Evolutionary conservation across 106 monocot genomes (phyloP), one percentile per base, ranked within the genome.

Genomic region (Dendrobium officinale): DNA sequence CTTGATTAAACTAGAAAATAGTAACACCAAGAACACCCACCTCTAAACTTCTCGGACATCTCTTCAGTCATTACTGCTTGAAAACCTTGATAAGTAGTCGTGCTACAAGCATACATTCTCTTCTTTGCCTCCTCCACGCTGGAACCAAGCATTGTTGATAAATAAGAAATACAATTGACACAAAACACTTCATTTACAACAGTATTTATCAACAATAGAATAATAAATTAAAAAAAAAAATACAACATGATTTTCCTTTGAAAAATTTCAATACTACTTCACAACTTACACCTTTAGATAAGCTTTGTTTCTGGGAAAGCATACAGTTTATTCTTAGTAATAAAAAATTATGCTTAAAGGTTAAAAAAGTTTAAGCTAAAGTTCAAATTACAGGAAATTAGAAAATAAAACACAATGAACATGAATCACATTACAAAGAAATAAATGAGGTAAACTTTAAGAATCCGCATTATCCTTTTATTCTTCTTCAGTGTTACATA

Each of bases 81-180:
- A 86, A 99, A 99, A 75, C 95, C 98, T 13, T 31, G 75, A 77
- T 99, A 99, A 75, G 95, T 99, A 11, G 98, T 99, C 11, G 95
- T 99, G 77, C 98, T 99, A 42, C 88, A 93, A 6, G 98, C 98
- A 88, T 99, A 99, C 80, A 99, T 99, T 77, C 85, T 92, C 87
- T 90, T 95, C 84, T 95, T 95, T 61, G 98, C 98, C 86, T 99
- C 98, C 72, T 99, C 98, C 66, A 87, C 88, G 68, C 95, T 99
- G 80, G 17, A 83, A 79, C 19, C 17, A 80, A 73, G 22, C 6
- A 49, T 42, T 44, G n/a, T 43, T 19, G 44, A 7, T 42, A 29
- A 37, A 74, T 74, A 16, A 70, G 29, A 70, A 37, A 7, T 27
- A 67, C 70, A 11, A 13, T 20, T 51, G 51, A 51, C 13, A 11